Evolutionary conservation across 768 basidiomycete genomes (phyloP), one percentile per base, ranked within the genome.

Genomic region (Chalciporus chontae): DNA sequence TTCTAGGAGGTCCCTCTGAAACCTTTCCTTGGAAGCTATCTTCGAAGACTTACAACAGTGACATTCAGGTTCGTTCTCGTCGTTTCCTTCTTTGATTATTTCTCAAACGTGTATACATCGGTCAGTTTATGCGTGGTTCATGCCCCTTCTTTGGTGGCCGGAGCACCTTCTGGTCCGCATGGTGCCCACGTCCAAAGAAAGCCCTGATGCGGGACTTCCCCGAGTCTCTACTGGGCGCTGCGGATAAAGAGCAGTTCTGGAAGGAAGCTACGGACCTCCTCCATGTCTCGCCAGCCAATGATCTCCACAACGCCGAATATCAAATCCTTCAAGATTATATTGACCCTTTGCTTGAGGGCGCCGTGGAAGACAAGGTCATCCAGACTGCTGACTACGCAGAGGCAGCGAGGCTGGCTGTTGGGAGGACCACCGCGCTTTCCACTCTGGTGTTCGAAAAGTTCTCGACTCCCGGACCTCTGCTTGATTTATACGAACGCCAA

Each of bases 121-220:
- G 15, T 40, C 17, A 54, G 55, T 58, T 50, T 42, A 39, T 58
- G 17, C 48, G 36, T 14, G 57, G 57, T 9, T 55, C 49, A 9
- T 44, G 47, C 29, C 55, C 55, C 23, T 59, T 48, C 43, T 59
- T 59, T 37, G 57, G 57, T 17, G 57, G 57, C 15, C 53, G 57
- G 5, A 54, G 52, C 24, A 31, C 47, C 8, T 56, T 59, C 36
- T 59, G 36, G 36, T 58, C 56, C 11, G 57, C 57, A 1, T 59
- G 57, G 57, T 55, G 45, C n/a, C 57, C 57, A 19, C 48, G 40
- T 6, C 57, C 57, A 1, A 40, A 41, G 18, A 21, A 31, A 4
- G 38, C 11, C 5, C 36, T 55, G 19, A 50, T 59, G 47, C 58
- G 58, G 1, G 45, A 46, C 13, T 59, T 55, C 32, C 58, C 58